These are phyloP conservation scores for Blastobotrys illinoisensis DNA, from an alignment of 1,139 yeast species.

Conservation along the genomic window DNA sequence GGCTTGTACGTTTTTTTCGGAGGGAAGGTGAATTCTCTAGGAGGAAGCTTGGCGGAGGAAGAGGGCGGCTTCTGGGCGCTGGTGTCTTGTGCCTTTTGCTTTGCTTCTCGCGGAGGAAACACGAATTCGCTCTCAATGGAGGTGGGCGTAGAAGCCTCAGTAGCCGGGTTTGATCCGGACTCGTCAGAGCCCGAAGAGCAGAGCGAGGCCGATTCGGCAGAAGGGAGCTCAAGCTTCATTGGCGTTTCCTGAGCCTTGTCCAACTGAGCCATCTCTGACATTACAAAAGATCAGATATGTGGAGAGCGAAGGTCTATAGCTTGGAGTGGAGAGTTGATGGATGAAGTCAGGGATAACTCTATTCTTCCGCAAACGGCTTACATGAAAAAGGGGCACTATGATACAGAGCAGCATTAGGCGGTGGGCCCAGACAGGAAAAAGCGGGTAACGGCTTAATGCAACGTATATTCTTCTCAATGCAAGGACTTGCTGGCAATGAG, in stretches of 20 bases:
- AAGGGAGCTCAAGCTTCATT: not conserved
- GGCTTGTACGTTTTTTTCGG: not conserved
- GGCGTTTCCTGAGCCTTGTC: not conserved
- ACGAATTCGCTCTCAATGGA: not conserved
- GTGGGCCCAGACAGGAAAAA: not conserved
- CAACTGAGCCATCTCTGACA: not conserved
- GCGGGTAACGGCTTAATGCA: not conserved
- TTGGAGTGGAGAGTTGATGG: not conserved
- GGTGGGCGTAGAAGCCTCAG: not conserved
- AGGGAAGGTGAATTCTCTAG: not conserved
- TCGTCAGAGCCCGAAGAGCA: not conserved
- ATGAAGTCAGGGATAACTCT: not conserved
- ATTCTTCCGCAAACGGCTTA: not conserved
- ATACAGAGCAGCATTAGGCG: not conserved
- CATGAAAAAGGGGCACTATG: not conserved
- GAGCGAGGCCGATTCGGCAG: not conserved
- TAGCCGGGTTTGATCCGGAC: not conserved
- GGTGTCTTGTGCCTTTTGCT: not conserved
- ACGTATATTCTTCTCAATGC: not conserved
- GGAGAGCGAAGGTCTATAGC: not conserved
- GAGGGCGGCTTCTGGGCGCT: not conserved
- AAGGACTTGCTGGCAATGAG: not conserved
- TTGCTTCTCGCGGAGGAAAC: not conserved
- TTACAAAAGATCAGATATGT: not conserved
- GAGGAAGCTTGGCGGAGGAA: not conserved